Evolutionary conservation across 2,329 filamentous ascomycete genomes (phyloP).

Genomic region (Aspergillus jensenii): DNA sequence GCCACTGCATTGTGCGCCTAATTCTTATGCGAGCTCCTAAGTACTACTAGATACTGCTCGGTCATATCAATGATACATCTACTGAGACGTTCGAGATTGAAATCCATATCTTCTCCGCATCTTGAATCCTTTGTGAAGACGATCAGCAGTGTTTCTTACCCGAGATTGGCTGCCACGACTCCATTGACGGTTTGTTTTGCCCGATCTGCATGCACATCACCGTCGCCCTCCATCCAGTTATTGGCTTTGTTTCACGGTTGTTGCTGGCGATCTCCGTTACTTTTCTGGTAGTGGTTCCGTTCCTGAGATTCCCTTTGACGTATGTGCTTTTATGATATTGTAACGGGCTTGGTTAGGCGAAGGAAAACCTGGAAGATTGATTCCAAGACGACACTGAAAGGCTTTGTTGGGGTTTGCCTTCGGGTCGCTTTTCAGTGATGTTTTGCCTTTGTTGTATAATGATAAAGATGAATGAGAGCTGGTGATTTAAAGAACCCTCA

Average conservation of each 20-base stretch:
- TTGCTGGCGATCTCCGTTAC: background rate
- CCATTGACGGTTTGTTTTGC: background rate
- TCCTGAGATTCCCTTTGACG: background rate
- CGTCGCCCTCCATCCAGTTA: background rate
- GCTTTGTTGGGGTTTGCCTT: too few relatives aligned
- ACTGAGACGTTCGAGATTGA: too few relatives aligned
- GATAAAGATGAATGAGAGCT: too few relatives aligned
- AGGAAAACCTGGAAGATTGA: too few relatives aligned
- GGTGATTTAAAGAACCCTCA: too few relatives aligned
- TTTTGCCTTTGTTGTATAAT: too few relatives aligned
- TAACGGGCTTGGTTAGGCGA: too few relatives aligned
- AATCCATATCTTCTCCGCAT: background rate
- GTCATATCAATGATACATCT: background rate
- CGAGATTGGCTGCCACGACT: background rate
- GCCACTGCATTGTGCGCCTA: background rate
- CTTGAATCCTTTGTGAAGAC: background rate
- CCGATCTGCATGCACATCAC: conserved; percentile 9
- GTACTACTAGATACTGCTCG: background rate
- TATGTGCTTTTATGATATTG: too few relatives aligned
- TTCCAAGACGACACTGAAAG: too few relatives aligned
- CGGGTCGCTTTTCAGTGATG: too few relatives aligned
- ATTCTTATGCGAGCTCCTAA: background rate
- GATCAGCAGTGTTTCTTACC: background rate
- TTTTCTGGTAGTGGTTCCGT: background rate
- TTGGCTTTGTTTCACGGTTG: background rate